Conservation (phyloP, 2,329 filamentous ascomycete genomes). For the Cercospora brassicicola region DNA sequence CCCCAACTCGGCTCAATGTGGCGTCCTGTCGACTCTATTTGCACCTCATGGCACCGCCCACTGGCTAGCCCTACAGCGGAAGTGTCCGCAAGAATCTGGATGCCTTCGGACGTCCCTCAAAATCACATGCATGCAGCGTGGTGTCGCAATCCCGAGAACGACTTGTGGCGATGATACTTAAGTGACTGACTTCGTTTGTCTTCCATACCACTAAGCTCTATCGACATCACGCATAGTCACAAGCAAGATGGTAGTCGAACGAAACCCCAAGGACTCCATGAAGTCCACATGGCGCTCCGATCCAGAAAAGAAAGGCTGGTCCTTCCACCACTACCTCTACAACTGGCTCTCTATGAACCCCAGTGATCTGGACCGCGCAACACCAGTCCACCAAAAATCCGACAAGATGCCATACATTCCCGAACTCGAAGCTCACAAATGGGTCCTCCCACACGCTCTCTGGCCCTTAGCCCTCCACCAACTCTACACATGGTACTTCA, state of each 20-base stretch:
- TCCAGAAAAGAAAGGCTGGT: constrained; percentile 21
- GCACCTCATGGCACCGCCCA: background rate
- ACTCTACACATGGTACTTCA: constrained; percentile 37
- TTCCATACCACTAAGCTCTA: background rate
- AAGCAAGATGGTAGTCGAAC: constrained; percentile 1
- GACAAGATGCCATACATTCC: constrained; percentile 47
- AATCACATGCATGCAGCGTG: background rate
- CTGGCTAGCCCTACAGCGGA: background rate
- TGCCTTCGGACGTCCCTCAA: constrained; percentile 1
- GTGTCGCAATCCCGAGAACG: background rate
- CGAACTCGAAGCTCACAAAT: constrained; percentile 42
- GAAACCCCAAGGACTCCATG: constrained; percentile 27
- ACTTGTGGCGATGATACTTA: background rate
- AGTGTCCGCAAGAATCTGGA: constrained; percentile 3
- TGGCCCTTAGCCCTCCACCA: constrained; percentile 45
- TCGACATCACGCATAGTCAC: background rate
- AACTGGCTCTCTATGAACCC: constrained; percentile 24
- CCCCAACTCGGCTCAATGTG: background rate
- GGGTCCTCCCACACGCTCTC: constrained; percentile 44
- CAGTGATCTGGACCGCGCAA: constrained; percentile 31
- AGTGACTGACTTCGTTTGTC: background rate
- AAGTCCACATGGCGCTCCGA: constrained; percentile 27
- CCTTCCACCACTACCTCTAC: constrained; percentile 20
- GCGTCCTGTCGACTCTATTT: background rate
- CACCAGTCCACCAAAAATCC: constrained; percentile 45